phyloP scores from a whole-genome alignment of 345 rosid genomes.

The Euphorbia tirucalli region DNA sequence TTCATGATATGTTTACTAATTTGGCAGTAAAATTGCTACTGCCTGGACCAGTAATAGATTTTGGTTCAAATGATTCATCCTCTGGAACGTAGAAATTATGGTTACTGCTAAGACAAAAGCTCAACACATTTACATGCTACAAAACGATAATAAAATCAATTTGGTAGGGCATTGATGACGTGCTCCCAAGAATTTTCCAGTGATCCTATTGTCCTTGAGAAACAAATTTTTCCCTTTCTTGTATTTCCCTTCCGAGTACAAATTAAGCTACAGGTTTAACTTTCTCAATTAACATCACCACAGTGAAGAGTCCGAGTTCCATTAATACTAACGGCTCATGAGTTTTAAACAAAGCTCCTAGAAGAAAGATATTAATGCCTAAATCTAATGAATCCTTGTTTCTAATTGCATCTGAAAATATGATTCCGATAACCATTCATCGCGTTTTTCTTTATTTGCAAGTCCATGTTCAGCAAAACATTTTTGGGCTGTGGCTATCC shows the following conservation, averaged over 20 bases:
- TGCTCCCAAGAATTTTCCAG: not conserved
- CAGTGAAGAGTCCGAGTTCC: too few species aligned
- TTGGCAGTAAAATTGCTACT: too few species aligned
- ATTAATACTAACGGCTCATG: too few species aligned
- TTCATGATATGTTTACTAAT: too few species aligned
- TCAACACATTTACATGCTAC: too few species aligned
- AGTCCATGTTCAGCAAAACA: not conserved
- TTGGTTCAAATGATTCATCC: not conserved
- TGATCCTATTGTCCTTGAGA: not conserved
- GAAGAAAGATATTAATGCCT: not conserved
- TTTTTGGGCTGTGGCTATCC: not conserved
- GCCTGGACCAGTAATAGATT: not conserved
- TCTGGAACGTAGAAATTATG: too few species aligned
- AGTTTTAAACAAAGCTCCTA: not conserved
- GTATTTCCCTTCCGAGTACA: not conserved
- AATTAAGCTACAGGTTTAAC: not conserved
- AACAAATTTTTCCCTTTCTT: too few species aligned
- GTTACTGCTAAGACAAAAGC: too few species aligned
- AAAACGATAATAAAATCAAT: not conserved
- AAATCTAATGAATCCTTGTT: not conserved
- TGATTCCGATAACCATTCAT: not conserved
- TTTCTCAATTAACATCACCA: not conserved
- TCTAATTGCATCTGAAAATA: not conserved
- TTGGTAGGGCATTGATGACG: not conserved
- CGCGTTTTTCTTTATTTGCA: conserved; percentile 6